Evolutionary conservation across 2,329 filamentous ascomycete species (phyloP).

Genomic region (Exophiala sideris): DNA sequence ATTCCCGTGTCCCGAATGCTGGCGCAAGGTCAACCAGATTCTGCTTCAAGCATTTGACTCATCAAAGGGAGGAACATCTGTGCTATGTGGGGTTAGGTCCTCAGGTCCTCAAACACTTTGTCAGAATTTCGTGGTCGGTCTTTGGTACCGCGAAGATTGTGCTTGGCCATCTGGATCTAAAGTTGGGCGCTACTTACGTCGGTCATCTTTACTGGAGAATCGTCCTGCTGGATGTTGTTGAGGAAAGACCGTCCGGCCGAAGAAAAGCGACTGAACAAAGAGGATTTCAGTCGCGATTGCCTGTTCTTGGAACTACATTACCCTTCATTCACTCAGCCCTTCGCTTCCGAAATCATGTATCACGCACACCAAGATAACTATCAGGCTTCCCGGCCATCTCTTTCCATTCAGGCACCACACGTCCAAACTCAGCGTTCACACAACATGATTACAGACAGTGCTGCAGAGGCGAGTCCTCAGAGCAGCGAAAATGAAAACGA

Average conservation of each 20-base stretch:
- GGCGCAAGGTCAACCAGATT: background rate
- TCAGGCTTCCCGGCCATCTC: slow-evolving; percentile 7
- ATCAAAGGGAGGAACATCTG: background rate
- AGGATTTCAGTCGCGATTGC: too few relatives aligned
- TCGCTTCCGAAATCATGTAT: slow-evolving; percentile 8
- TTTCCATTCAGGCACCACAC: slow-evolving; percentile 5
- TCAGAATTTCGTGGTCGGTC: too few relatives aligned
- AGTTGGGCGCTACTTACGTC: background rate
- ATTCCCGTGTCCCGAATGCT: background rate
- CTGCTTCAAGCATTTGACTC: too few relatives aligned
- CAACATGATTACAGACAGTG: slow-evolving; percentile 1
- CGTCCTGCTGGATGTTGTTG: background rate
- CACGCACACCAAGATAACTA: slow-evolving; percentile 13
- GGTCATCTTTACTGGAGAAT: background rate
- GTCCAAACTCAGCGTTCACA: slow-evolving; percentile 10
- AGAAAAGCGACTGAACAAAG: background rate
- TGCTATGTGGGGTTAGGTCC: background rate
- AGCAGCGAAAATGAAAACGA: slow-evolving; percentile 31
- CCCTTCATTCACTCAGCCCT: background rate
- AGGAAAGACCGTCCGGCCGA: too few relatives aligned
- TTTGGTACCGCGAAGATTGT: too few relatives aligned
- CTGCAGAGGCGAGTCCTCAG: slow-evolving; percentile 36
- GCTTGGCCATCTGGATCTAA: too few relatives aligned
- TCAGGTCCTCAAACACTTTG: too few relatives aligned
- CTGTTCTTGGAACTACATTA: background rate